Conservation (phyloP, 768 basidiomycete genomes). For the Trametes coccinea region DNA sequence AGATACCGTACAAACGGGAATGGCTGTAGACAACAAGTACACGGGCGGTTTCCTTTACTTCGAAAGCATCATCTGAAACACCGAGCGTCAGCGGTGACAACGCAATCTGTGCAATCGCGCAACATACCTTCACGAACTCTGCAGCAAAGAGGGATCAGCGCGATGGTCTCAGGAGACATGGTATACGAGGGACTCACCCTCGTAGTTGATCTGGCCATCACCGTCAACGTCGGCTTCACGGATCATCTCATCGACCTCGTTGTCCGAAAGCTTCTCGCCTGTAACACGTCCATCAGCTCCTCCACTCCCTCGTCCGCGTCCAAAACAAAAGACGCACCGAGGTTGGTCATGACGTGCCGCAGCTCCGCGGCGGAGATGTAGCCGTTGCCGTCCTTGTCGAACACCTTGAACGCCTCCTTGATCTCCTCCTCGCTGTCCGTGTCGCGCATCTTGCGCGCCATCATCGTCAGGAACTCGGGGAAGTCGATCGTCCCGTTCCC, state of each 20-base stretch:
- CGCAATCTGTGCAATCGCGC: not conserved
- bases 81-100: not conserved
- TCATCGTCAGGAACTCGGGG: conserved; percentile 78
- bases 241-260: conserved; percentile 95
- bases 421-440: conserved; percentile 94
- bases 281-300: conserved; percentile 13
- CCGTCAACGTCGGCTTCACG: conserved; percentile 94
- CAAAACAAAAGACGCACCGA: conserved; percentile 53
- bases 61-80: conserved; percentile 67
- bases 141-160: conserved; percentile 9
- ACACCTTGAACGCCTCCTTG: conserved; percentile 94
- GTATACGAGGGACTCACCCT: conserved; percentile 47
- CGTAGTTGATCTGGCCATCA: conserved; percentile 91
- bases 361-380: conserved; percentile 86
- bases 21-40: conserved; percentile 1
- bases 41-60: conserved; percentile 44
- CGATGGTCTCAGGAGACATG: conserved; percentile 9
- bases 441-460: conserved; percentile 88
- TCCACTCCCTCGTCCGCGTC: not conserved
- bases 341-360: conserved; percentile 87
- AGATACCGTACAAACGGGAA: conserved; percentile 20
- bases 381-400: conserved; percentile 95
- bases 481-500: conserved; percentile 88
- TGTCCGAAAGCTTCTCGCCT: conserved; percentile 87
- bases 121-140: conserved; percentile 77